Evolutionary conservation across 2,329 filamentous ascomycete species (phyloP).

Genomic region (Aspergillus clavatus): DNA sequence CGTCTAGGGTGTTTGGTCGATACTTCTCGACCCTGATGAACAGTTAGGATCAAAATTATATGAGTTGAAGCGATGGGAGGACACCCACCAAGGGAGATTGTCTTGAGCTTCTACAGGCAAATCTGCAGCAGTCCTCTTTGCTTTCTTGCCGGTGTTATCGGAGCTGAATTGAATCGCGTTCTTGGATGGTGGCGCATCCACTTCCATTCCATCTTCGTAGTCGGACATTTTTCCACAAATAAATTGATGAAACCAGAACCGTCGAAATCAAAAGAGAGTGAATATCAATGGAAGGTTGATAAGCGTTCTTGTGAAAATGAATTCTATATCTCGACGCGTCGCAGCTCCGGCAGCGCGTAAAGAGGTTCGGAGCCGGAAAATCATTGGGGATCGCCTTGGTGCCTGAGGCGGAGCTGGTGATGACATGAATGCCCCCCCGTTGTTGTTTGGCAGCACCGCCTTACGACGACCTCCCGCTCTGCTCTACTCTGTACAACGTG

Average conservation of each 20-base stretch:
- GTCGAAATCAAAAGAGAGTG: not conserved
- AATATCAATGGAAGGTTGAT: not conserved
- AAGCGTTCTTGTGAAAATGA: not conserved
- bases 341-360: conserved; percentile 31
- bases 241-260: not conserved
- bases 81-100: conserved; percentile 74
- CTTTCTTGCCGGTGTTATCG: conserved; percentile 66
- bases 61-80: no score
- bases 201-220: conserved; percentile 63
- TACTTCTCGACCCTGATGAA: conserved; percentile 86
- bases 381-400: conserved; percentile 20
- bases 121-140: conserved; percentile 88
- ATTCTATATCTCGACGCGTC: conserved; percentile 28
- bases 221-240: conserved; percentile 47
- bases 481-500: conserved; percentile 7
- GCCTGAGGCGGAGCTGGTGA: conserved; percentile 13
- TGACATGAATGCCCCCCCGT: conserved; percentile 24
- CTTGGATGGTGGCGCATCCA: conserved; percentile 52
- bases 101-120: conserved; percentile 91
- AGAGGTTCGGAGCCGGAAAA: conserved; percentile 40
- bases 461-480: conserved; percentile 6
- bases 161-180: conserved; percentile 64
- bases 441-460: conserved; percentile 9
- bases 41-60: conserved; percentile 9
- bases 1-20: conserved; percentile 77